Conservation (phyloP, 208 protist genomes). For the Zelonia costaricensis region DNA sequence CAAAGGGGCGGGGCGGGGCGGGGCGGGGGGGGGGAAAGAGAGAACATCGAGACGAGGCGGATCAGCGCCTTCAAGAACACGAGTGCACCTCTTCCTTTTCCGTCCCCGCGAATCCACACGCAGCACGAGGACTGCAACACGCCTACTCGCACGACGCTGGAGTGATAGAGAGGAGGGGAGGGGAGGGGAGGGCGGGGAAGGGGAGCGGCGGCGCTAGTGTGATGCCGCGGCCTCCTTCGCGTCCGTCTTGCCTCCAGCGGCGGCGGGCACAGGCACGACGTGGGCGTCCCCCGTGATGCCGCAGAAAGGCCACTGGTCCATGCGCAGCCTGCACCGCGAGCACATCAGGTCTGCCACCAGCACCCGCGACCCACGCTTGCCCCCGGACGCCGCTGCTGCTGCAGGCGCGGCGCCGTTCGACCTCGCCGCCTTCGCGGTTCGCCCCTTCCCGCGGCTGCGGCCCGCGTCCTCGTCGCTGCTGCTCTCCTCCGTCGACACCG, state of each 20-base stretch:
- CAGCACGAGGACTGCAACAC: too few species aligned
- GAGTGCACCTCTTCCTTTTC: too few species aligned
- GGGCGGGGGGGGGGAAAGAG: too few species aligned
- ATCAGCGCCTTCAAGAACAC: too few species aligned
- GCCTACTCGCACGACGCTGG: too few species aligned
- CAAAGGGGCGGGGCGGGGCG: too few species aligned
- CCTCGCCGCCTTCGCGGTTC: neutral
- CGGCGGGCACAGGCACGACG: slow-evolving; percentile 5
- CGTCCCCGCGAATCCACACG: too few species aligned
- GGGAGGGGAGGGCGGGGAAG: too few species aligned
- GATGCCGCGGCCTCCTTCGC: neutral
- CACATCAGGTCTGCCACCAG: slow-evolving; percentile 29
- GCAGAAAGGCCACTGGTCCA: slow-evolving; percentile 66
- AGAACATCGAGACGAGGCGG: too few species aligned
- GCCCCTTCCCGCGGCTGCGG: neutral
- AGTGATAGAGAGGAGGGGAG: too few species aligned
- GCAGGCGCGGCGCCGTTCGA: neutral
- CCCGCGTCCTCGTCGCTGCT: neutral
- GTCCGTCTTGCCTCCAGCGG: neutral
- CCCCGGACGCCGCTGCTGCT: neutral
- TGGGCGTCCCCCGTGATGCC: slow-evolving; percentile 58
- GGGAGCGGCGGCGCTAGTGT: too few species aligned
- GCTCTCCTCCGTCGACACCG: too few species aligned
- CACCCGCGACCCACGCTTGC: neutral
- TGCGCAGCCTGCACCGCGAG: slow-evolving; percentile 41